A percentile compares a stretch with the other conserved stretches of the same genome.
Conservation (phyloP, 768 basidiomycete species). For the Termitomyces sp. region DNA sequence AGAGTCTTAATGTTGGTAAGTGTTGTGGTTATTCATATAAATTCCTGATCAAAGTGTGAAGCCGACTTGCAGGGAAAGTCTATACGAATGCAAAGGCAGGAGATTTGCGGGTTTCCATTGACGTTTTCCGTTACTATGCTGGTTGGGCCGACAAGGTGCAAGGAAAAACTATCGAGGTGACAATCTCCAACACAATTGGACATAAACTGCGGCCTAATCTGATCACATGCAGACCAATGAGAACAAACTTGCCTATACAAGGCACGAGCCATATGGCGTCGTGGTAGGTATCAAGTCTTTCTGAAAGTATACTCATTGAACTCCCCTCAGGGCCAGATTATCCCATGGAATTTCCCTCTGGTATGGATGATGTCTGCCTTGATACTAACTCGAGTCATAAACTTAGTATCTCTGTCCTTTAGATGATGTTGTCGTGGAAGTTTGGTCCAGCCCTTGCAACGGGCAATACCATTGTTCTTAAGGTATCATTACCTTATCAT, state of each 20-base stretch:
- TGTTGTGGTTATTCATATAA: background rate
- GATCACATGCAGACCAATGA: constrained; percentile 19
- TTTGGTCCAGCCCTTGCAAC: constrained; percentile 26
- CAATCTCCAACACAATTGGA: background rate
- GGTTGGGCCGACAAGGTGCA: constrained; percentile 84
- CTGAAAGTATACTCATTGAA: background rate
- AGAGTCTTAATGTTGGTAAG: constrained; percentile 20
- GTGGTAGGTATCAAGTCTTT: constrained; percentile 19
- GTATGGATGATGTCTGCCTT: constrained; percentile 4
- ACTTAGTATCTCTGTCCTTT: background rate
- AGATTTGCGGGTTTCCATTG: constrained; percentile 44
- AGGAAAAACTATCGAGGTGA: constrained; percentile 61
- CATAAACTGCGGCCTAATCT: no score
- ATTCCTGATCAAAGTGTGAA: background rate
- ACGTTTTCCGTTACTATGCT: constrained; percentile 65
- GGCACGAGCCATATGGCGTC: constrained; percentile 56
- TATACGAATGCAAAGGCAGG: constrained; percentile 38
- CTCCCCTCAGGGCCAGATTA: constrained; percentile 34
- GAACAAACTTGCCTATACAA: constrained; percentile 22
- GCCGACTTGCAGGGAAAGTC: constrained; percentile 41
- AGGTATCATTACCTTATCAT: constrained; percentile 11
- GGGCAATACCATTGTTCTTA: constrained; percentile 63
- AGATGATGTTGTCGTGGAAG: constrained; percentile 25
- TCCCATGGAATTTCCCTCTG: constrained; percentile 51
- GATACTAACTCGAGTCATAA: background rate